A percentile compares a stretch with the other conserved stretches of the same genome.
Evolutionary conservation across 176 grass and related monocot species (phyloP).

Genomic region (Chrysopogon serrulatus): DNA sequence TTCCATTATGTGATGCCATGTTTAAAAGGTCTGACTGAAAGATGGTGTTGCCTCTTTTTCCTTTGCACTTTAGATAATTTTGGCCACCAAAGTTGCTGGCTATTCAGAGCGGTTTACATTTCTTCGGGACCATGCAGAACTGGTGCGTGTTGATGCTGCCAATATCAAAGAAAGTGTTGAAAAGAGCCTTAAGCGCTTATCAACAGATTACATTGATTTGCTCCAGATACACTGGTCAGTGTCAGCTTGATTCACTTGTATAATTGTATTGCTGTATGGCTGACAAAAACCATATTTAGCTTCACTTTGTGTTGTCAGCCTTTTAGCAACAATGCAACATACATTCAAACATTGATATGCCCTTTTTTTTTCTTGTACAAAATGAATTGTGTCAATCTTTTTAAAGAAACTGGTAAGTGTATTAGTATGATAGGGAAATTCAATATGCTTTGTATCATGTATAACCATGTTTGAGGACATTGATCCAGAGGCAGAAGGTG

Average conservation of each 20-base stretch:
- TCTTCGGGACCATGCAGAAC: conserved; percentile 52
- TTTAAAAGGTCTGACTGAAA: not conserved
- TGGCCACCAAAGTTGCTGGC: conserved; percentile 88
- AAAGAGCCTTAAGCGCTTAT: conserved; percentile 83
- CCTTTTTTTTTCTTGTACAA: not conserved
- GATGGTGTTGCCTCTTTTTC: not conserved
- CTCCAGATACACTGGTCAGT: conserved; percentile 94
- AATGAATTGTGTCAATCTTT: not conserved
- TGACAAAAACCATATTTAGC: not conserved
- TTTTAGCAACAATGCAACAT: too few species aligned
- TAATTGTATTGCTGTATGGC: not conserved
- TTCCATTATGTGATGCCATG: not conserved
- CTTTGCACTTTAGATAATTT: conserved; percentile 51
- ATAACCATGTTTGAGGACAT: not conserved
- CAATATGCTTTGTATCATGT: not conserved
- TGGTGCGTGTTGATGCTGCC: conserved; percentile 59
- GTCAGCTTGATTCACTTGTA: not conserved
- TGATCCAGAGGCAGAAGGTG: not conserved
- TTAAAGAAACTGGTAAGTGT: too few species aligned
- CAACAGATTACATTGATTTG: conserved; percentile 92
- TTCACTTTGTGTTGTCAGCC: conserved; percentile 7
- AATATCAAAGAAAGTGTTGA: conserved; percentile 90
- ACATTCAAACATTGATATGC: not conserved
- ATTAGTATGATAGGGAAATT: too few species aligned
- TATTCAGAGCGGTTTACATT: conserved; percentile 58